Conservation (phyloP, 176 grass and related monocot genomes). For the Triticum aestivum region DNA sequence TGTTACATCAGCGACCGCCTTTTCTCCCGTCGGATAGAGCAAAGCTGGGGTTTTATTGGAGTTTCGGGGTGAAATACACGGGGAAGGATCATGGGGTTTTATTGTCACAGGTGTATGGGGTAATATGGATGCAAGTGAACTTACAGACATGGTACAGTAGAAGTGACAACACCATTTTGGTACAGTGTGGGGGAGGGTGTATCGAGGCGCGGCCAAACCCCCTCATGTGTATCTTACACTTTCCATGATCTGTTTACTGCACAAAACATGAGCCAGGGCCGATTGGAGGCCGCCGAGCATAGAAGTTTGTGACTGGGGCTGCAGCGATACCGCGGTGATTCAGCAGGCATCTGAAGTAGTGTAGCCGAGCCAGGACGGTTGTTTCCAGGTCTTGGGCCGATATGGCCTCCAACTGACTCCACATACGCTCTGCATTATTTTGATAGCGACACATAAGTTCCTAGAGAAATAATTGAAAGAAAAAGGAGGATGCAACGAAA, state of each 20-base stretch:
- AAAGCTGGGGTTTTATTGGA: conserved; percentile 11
- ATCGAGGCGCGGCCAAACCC: conserved; percentile 10
- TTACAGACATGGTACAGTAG: conserved; percentile 34
- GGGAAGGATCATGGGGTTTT: neutral
- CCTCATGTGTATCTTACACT: conserved; percentile 12
- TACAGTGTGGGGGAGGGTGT: conserved; percentile 21
- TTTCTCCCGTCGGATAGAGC: neutral
- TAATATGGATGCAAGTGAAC: conserved; percentile 6
- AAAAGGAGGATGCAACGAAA: neutral
- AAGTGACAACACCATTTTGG: neutral
- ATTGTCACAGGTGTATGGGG: conserved; percentile 4
- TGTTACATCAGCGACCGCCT: neutral
- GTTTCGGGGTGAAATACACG: conserved; percentile 9
- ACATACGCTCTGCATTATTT: conserved; percentile 65
- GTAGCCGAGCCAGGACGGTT: conserved; percentile 61
- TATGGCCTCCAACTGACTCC: conserved; percentile 77
- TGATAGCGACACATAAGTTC: neutral
- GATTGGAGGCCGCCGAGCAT: conserved; percentile 57
- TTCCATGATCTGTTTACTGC: conserved; percentile 34
- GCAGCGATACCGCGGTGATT: conserved; percentile 82
- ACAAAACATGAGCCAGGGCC: conserved; percentile 77
- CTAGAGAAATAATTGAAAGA: neutral
- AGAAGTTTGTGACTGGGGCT: conserved; percentile 72
- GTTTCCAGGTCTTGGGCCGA: conserved; percentile 58
- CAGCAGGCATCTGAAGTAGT: conserved; percentile 82